Base-by-base conservation (phyloP, 169 alveolate genomes). In the Eimeria sp. region DNA sequence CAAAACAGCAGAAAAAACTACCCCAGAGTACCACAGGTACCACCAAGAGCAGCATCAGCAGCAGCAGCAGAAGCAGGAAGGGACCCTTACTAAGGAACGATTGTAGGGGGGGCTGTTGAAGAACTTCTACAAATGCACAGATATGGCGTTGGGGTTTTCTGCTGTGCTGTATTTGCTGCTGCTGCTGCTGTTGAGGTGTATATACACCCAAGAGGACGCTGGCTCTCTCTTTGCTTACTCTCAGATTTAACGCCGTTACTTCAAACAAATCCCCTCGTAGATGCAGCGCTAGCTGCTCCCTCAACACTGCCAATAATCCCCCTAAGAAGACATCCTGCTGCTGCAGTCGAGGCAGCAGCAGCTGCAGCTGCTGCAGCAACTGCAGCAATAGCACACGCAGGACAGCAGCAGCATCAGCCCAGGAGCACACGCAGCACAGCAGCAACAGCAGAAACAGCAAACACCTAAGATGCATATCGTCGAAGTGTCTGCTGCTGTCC, bases 331-430 rank as follows among this genome's bases (percentile, higher is more conserved):
- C 27, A 14, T 73, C 51, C 84, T 40, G 22, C 20, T 73, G 57
- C 51, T 73, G 84, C 51, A 16, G 57, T 9, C 22, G 51, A 45
- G 22, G 84, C 84, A 27, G 84, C 57, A 73, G 51, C 84, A 1
- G 75, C 75, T 65, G 75, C n/a, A 65, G 75, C 75, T 9, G 75
- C 75, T 25, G 43, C 43, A 20, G 75, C 75, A 65, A n/a, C 75
- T 14, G 75, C 75, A 65, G 75, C 75, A n/a, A 25, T 11, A 20
- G 75, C 75, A 65, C 30, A 16, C 2, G 75, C 75, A 65, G 30
- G 16, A 54, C 61, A 54, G 61, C 61, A 54, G 61, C 61, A 3
- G 61, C 61, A 11, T 4, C 75, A 65, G 75, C 70, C 16, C 75
- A 65, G 75, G 30, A 65, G 75, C 75, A 65, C 43, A 20, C n/a